A percentile compares a stretch with the other conserved stretches of the same genome.
phyloP scores from a whole-genome alignment of 805 yeast genomes.

The Saturnispora dispora region DNA sequence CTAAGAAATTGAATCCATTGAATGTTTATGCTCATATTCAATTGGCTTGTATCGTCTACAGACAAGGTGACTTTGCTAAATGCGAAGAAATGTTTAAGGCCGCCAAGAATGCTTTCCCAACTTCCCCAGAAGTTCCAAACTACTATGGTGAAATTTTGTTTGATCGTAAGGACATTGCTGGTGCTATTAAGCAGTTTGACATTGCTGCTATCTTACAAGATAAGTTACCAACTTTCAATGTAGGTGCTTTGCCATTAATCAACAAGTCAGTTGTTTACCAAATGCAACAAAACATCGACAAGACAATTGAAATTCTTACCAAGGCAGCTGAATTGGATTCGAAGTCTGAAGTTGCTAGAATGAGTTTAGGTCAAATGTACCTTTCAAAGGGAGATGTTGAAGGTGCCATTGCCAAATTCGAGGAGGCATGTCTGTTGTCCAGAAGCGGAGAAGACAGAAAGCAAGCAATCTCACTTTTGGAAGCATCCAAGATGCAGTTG shows the following conservation, averaged over 20 bases:
- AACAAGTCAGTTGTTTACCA: slow-evolving; percentile 76
- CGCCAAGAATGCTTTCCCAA: slow-evolving; percentile 69
- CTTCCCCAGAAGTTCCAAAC: slow-evolving; percentile 86
- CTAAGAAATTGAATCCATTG: slow-evolving; percentile 61
- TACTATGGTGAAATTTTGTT: slow-evolving; percentile 91
- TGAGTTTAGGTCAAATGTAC: slow-evolving; percentile 85
- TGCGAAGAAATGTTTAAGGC: slow-evolving; percentile 57
- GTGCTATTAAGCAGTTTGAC: slow-evolving; percentile 78
- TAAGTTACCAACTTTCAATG: slow-evolving; percentile 54
- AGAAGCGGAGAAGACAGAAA: slow-evolving; percentile 80
- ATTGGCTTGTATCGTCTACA: slow-evolving; percentile 85
- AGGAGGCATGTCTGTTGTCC: slow-evolving; percentile 72
- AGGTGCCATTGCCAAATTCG: slow-evolving; percentile 74
- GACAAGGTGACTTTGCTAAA: slow-evolving; percentile 51
- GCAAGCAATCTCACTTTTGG: slow-evolving; percentile 85
- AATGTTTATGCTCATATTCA: slow-evolving; percentile 86
- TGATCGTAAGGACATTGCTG: slow-evolving; percentile 63
- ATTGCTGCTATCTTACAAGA: slow-evolving; percentile 76
- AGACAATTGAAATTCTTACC: slow-evolving; percentile 57
- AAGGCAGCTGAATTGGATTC: slow-evolving; percentile 81
- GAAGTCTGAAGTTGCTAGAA: slow-evolving; percentile 77
- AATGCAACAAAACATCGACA: slow-evolving; percentile 43
- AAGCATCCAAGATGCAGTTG: slow-evolving; percentile 85
- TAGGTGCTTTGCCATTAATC: slow-evolving; percentile 83
- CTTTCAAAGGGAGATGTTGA: slow-evolving; percentile 75